Conservation (phyloP, 169 alveolate species). For the Cryptosporidium canis region DNA sequence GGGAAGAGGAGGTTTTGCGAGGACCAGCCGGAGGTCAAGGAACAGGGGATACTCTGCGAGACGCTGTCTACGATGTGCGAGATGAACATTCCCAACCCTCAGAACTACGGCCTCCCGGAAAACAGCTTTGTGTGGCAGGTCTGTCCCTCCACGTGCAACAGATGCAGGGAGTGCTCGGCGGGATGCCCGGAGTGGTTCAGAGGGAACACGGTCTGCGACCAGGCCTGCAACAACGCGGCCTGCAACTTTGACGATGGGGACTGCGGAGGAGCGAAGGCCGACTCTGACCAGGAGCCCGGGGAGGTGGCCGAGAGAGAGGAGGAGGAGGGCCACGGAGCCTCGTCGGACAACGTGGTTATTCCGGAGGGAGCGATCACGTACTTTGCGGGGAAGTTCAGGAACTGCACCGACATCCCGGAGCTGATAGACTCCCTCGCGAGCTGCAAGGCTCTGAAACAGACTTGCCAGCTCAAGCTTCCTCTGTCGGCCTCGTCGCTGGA, state of each 20-base stretch:
- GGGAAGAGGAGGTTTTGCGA: conserved; percentile 50
- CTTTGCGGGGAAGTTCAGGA: conserved; percentile 58
- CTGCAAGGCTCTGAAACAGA: conserved; percentile 45
- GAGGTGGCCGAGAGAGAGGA: background rate
- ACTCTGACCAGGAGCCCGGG: background rate
- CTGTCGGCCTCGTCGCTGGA: conserved; percentile 40
- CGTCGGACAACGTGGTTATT: background rate
- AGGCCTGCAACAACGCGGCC: conserved; percentile 77
- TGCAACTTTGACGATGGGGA: conserved; percentile 80
- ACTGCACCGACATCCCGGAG: conserved; percentile 56
- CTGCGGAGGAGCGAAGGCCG: conserved; percentile 40
- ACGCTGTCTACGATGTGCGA: conserved; percentile 44
- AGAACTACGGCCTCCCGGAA: conserved; percentile 70
- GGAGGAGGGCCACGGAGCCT: background rate
- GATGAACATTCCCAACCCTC: conserved; percentile 34
- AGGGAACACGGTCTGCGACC: conserved; percentile 79
- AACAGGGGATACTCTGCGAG: conserved; percentile 40
- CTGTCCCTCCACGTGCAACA: conserved; percentile 79
- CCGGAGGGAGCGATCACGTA: conserved; percentile 44
- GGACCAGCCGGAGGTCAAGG: conserved; percentile 52
- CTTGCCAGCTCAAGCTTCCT: conserved; percentile 36
- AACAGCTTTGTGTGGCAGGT: conserved; percentile 75
- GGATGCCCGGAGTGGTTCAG: conserved; percentile 78
- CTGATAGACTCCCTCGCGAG: conserved; percentile 45
- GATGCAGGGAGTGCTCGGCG: conserved; percentile 78